Evolutionary conservation across 345 rosid genomes (phyloP), one percentile per base, ranked within the genome.

Genomic region (Garcia nutans): DNA sequence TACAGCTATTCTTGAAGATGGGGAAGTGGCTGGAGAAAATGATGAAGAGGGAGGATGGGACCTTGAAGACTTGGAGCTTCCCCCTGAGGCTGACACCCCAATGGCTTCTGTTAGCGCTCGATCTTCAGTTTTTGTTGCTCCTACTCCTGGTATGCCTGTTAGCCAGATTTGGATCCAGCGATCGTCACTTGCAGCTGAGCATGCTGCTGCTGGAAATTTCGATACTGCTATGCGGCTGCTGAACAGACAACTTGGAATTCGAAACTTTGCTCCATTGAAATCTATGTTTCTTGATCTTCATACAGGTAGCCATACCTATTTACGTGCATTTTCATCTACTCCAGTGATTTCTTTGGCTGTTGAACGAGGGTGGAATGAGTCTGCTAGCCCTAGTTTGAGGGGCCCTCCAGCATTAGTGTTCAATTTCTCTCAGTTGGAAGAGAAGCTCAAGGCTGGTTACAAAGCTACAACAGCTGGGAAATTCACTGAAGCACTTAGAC

Each of bases 141-240:
- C 98, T 12, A 87, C 94, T 63, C 91, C 85, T 17, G 98, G 97
- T 26, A 91, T 89, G 96, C 97, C 98, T 1, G 89, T 93, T 10
- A 93, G 85, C 84, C 97, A 95, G 78, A 89, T 93, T 42, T 95
- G 99, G 97, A 89, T 70, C 70, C 97, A 94, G 79, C 84, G 83
- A 70, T 94, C 98, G 3, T 92, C 97, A 65, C 89, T 92, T 74
- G 97, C 98, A 52, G 97, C 97, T 58, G 97, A 94, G 72, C 98
- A 94, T 22, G 97, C 89, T 1, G 94, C 97, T 22, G 97, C 97
- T 17, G 98, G 98, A 67, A 91, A 88, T 84, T 93, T 93, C 41
- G 97, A 93, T 78, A 91, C 97, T 26, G 97, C 97, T 63, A 93
- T 91, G 99, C 88, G 96, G 70, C 75, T 95, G 84, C 92, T 95